Base-by-base conservation (phyloP, 2,329 filamentous ascomycete species). In the Pseudohalonectria lignicola region DNA sequence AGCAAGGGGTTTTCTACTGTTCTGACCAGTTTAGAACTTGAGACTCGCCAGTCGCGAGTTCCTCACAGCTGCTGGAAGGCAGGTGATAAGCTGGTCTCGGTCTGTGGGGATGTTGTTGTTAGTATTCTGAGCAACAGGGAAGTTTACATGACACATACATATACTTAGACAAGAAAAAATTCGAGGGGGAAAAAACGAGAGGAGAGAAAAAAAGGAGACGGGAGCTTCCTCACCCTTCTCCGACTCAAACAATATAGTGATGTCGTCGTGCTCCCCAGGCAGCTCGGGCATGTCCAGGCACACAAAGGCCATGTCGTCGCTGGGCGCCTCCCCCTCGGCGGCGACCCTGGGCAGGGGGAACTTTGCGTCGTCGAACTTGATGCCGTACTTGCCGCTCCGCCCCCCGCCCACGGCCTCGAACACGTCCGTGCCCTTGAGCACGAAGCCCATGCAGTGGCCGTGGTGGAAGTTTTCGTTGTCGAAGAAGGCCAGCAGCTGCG, bases 211-310 rank as follows among this genome's bases (percentile, higher is more conserved):
- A 25, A 28, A n/a, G 18, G 36, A 28, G n/a, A n/a, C n/a, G n/a
- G n/a, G n/a, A 21, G 37, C 69, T 26, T 26, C 23, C 81, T 66
- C 60, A 87, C 83, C 82, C 51, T 71, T 66, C 54, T 86, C 82
- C 33, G 70, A 79, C 46, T 94, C 86, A 65, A 95, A 95, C 43
- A 80, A 61, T 51, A 95, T 79, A 10, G 80, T 74, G 47, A 95
- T 86, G 62, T 95, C 88, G 56, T 94, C 88, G 59, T 94, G 86
- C 62, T 94, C 88, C 36, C 85, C 85, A 1, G 87, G 85, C 57
- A 93, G 84, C 50, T 94, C 87, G 15, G 87, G 81, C 57, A 87
- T 75, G 57, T 94, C 88, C 41, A 94, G 61, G 54, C 85, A 92
- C 29, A 94, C 71, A 62, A 90, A 94, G 19, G 77, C 74, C 57